Base-by-base conservation (phyloP, 2,329 filamentous ascomycete species). In the Penicillium sp. region DNA sequence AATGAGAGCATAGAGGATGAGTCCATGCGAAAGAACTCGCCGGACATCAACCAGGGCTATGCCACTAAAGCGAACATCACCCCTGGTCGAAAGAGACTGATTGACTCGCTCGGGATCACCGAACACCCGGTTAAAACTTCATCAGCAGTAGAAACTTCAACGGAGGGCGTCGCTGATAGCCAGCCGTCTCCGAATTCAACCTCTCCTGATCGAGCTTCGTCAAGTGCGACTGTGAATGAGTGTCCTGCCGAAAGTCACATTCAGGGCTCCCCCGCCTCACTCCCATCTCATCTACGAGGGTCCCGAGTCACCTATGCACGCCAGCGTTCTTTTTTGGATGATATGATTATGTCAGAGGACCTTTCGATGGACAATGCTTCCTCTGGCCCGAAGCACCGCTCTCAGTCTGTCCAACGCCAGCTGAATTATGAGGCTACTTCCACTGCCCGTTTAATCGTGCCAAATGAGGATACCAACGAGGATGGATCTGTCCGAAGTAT, bases 291-390 rank as follows among this genome's bases (percentile, higher is more conserved):
- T 51, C 49, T 68, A 12, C 61, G 60, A 49, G 76, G 74, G 3
- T 72, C 77, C 5, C 81, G 74, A 61, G 72, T 83, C 41, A 88
- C 85, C 3, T 88, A 88, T 68, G 81, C 82, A 14, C 79, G 79
- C 36, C 77, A 82, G 60, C 78, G 84, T 43, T 85, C 84, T 2
- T 84, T 85, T 58, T 70, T 86, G n/a, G 77, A 80, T 60, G 83
- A 85, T 58, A 67, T 75, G 42, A 76, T 53, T 41, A 37, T 59
- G 14, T 22, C 60, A 48, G 57, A 55, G 26, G 62, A 58, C 17
- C 31, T 47, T 47, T 56, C 57, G 8, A 30, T 43, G n/a, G 28
- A 44, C 7, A 53, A 62, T 35, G 19, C 44, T 9, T 22, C 50
- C 17, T 47, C 35, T 22, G 51, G 44, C 12, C 31, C 55, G 25